These are phyloP conservation scores for Blastobotrys elegans DNA, from an alignment of 1,139 yeast species.

Conservation along the genomic window DNA sequence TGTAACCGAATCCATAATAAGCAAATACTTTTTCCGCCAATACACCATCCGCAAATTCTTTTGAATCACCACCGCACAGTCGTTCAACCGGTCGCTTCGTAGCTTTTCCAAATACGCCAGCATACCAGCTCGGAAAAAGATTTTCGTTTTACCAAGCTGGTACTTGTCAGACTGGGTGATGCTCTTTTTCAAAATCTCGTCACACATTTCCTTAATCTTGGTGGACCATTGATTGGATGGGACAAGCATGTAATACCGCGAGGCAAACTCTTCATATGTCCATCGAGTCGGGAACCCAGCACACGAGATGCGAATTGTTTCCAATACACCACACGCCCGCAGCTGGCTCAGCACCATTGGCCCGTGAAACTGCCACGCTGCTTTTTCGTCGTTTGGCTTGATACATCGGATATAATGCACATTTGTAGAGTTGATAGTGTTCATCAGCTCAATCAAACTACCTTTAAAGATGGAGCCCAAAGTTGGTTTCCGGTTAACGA, in stretches of 20 bases:
- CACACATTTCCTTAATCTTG: constrained; percentile 59
- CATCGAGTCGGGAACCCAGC: constrained; percentile 98
- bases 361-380: constrained; percentile 95
- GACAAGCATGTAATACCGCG: constrained; percentile 78
- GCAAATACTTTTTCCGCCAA: constrained; percentile 58
- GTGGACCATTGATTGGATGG: constrained; percentile 64
- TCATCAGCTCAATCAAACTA: constrained; percentile 89
- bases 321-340: constrained; percentile 98
- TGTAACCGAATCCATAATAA: constrained; percentile 51
- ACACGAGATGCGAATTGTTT: constrained; percentile 92
- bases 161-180: constrained; percentile 64
- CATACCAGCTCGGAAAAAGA: constrained; percentile 92
- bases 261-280: constrained; percentile 91
- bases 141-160: constrained; percentile 76
- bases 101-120: constrained; percentile 82
- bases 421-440: constrained; percentile 86
- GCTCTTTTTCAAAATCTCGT: constrained; percentile 57
- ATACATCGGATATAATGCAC: constrained; percentile 97
- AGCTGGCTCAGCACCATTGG: constrained; percentile 92
- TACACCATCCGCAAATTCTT: constrained; percentile 69
- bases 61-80: constrained; percentile 80
- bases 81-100: constrained; percentile 70
- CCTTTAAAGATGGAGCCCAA: constrained; percentile 91
- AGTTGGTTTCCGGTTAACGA: constrained; percentile 78
- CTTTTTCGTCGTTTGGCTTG: constrained; percentile 90